Percentiles rank a stretch among this genome's conserved stretches.
Evolutionary conservation across 2,329 filamentous ascomycete species (phyloP).

Genomic region (Alternaria brassicicola): DNA sequence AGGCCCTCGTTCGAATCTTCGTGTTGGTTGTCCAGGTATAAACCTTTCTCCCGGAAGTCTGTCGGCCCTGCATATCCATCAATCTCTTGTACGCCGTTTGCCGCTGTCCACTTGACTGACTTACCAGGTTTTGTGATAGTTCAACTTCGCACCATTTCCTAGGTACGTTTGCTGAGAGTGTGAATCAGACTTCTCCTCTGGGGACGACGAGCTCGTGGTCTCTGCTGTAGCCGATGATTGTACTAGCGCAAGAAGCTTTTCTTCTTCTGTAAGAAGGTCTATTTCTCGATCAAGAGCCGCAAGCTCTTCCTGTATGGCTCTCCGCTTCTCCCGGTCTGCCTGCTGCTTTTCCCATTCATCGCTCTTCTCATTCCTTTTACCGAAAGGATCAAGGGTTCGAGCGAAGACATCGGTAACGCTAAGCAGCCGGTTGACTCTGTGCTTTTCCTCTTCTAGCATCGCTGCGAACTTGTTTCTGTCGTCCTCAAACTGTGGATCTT

Average conservation of each 20-base stretch:
- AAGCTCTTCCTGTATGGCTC: constrained; percentile 23
- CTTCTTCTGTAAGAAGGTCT: constrained; percentile 19
- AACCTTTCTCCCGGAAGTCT: background rate
- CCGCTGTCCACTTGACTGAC: background rate
- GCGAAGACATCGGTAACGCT: background rate
- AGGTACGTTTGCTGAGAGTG: background rate
- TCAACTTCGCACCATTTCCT: background rate
- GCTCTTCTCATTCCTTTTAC: background rate
- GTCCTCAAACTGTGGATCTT: background rate
- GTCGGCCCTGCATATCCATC: background rate
- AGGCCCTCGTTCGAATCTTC: background rate
- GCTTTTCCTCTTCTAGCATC: constrained; percentile 21
- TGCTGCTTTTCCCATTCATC: background rate
- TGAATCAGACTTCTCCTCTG: background rate
- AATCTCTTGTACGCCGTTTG: background rate
- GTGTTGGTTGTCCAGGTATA: background rate
- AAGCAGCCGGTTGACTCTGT: constrained; percentile 12
- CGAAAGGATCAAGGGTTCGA: background rate
- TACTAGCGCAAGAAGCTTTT: constrained; percentile 3
- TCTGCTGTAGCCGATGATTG: background rate
- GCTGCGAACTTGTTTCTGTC: constrained; percentile 12
- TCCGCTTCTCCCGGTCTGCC: constrained; percentile 7
- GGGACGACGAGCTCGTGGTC: too few species aligned
- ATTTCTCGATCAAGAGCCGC: constrained; percentile 23
- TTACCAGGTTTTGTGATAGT: background rate